Evolutionary conservation across 1,139 yeast genomes (phyloP).

Genomic region (Pichia sp.): DNA sequence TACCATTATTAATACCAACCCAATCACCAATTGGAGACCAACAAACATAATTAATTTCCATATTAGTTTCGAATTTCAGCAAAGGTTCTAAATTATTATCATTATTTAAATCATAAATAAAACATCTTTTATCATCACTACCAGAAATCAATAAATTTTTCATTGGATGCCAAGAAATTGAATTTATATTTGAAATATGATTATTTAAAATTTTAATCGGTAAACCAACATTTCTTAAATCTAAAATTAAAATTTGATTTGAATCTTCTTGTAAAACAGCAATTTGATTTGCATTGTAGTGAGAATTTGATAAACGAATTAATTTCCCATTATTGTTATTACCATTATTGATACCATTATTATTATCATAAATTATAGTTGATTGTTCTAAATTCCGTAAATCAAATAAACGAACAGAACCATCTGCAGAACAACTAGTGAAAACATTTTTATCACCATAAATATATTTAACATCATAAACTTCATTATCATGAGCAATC

Average conservation of each 20-base stretch:
- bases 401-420: conserved; percentile 88
- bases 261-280: conserved; percentile 78
- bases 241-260: conserved; percentile 61
- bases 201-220: conserved; percentile 67
- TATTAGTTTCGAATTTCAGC: conserved; percentile 49
- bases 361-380: conserved; percentile 82
- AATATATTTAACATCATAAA: conserved; percentile 82
- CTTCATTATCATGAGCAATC: conserved; percentile 95
- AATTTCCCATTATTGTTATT: conserved; percentile 26
- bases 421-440: conserved; percentile 93
- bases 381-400: conserved; percentile 85
- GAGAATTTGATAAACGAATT: conserved; percentile 68
- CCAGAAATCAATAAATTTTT: conserved; percentile 64
- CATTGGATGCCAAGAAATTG: conserved; percentile 78
- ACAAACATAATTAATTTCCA: conserved; percentile 67
- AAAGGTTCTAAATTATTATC: conserved; percentile 33
- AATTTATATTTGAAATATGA: conserved; percentile 62
- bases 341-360: conserved; percentile 10
- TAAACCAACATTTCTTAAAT: conserved; percentile 81
- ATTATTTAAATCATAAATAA: conserved; percentile 67
- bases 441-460: conserved; percentile 71
- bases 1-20: conserved; percentile 77
- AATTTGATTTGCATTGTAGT: conserved; percentile 68
- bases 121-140: conserved; percentile 85
- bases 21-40: conserved; percentile 74